phyloP scores from a whole-genome alignment of 768 basidiomycete species.

The Podaxis mareebaensis region DNA sequence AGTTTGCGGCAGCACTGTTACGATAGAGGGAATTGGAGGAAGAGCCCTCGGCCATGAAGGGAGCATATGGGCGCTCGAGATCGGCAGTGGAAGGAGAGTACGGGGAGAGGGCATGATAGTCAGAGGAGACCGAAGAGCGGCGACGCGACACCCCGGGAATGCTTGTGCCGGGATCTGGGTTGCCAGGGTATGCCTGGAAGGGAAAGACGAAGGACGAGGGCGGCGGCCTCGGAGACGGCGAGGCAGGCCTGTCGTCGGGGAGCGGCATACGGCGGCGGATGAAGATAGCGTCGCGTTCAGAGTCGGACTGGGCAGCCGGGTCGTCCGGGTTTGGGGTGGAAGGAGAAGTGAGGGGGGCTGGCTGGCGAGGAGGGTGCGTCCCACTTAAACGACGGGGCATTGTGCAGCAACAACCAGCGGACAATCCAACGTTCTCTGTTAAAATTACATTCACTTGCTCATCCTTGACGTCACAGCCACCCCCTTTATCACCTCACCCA shows the following conservation, averaged over 20 bases:
- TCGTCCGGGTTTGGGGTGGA: not conserved
- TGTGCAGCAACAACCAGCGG: not conserved
- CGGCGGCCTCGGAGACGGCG: conserved; percentile 23
- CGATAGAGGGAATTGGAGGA: conserved; percentile 42
- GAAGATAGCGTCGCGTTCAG: conserved; percentile 6
- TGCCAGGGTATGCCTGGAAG: conserved; percentile 65
- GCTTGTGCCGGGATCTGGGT: conserved; percentile 57
- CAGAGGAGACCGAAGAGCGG: conserved; percentile 32
- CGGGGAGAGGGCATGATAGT: conserved; percentile 21
- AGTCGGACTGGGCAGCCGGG: not conserved
- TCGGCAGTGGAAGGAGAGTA: conserved; percentile 16
- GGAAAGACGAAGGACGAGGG: conserved; percentile 44
- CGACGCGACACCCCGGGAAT: conserved; percentile 30
- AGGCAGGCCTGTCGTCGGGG: not conserved
- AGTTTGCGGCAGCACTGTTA: conserved; percentile 43
- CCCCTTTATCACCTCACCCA: not conserved
- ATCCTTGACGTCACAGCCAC: conserved; percentile 9
- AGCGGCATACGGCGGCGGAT: not conserved
- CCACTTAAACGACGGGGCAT: conserved; percentile 4
- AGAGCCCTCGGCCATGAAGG: conserved; percentile 41
- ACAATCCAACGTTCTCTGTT: not conserved
- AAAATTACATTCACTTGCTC: not conserved
- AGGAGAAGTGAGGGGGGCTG: not conserved
- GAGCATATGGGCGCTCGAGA: conserved; percentile 45
- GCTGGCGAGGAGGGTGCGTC: not conserved